A percentile compares a stretch with the other conserved stretches of the same genome.
Conservation (phyloP, 768 basidiomycete genomes). For the Boletales sp. region DNA sequence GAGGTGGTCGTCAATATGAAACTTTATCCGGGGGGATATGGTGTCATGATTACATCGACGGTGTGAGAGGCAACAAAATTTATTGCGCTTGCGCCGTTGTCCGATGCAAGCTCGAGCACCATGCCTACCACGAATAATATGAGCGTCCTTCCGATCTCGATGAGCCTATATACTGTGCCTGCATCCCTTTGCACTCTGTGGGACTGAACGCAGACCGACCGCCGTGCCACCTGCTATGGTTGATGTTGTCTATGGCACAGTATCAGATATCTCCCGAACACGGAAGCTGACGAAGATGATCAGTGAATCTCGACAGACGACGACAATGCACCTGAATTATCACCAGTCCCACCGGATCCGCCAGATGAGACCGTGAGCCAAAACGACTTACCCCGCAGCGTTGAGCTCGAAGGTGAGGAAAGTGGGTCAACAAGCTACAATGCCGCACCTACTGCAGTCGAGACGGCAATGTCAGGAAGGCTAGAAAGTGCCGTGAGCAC, state of each 20-base stretch:
- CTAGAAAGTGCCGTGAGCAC: too few species aligned
- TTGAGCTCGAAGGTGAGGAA: background rate
- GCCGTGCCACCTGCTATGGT: conserved; percentile 69
- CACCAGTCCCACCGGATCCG: background rate
- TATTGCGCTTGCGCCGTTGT: conserved; percentile 32
- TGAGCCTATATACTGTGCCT: conserved; percentile 71
- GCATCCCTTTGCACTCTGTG: conserved; percentile 78
- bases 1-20: conserved; percentile 82
- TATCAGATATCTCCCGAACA: conserved; percentile 58
- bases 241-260: conserved; percentile 80
- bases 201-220: conserved; percentile 50
- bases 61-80: conserved; percentile 38
- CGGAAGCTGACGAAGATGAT: background rate
- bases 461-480: too few species aligned
- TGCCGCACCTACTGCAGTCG: background rate
- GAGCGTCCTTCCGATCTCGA: conserved; percentile 56
- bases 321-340: background rate
- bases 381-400: background rate
- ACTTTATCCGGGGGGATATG: conserved; percentile 75
- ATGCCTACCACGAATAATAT: background rate
- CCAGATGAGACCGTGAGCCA: background rate
- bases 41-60: conserved; percentile 44
- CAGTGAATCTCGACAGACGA: background rate
- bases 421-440: background rate
- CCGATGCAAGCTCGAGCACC: too few species aligned